Base-by-base conservation (phyloP, 2,329 filamentous ascomycete species). In the Shiraia sp. region DNA sequence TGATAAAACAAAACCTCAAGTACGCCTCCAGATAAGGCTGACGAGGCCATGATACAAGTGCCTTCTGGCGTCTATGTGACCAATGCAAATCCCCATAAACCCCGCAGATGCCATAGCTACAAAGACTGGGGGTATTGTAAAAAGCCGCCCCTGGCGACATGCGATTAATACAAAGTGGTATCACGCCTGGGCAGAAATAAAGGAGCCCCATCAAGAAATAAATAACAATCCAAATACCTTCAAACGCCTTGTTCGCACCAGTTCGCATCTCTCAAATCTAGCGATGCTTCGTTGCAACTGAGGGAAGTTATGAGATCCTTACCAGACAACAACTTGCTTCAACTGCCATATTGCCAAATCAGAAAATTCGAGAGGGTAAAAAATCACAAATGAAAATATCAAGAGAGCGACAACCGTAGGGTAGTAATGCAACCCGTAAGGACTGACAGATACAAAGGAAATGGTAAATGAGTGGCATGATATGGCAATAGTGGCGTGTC, bases 361-460 rank as follows among this genome's bases (percentile, higher is more conserved):
- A 48, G 53, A 16, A 41, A n/a, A n/a, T n/a, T n/a, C 32, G 31
- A 50, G 51, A 44, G 37, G 44, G 43, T 34, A 31, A 43, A 42
- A 25, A 42, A 22, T 29, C n/a, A 36, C 16, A 59, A 52, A n/a
- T n/a, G 53, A 51, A 65, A 65, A 65, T 36, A 23, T 34, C 33
- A 28, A 62, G 55, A 5, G 65, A 64, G 45, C 38, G 62, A 63
- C 61, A n/a, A n/a, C n/a, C n/a, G n/a, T 55, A 29, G 17, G 49
- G 52, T 55, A 36, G 40, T 49, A 31, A 32, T n/a, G 35, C 28
- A 17, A 32, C 38, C 36, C 22, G 57, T 59, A 64, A 59, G 13
- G 60, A 63, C 55, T 38, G 61, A 58, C 49, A 40, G 46, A 35
- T 56, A 68, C 63, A 68, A 65, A 66, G 45, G 62, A 59, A 65